These are phyloP conservation scores for Poa pratensis DNA, from an alignment of 176 grass and related monocot species.

Conservation along the genomic window DNA sequence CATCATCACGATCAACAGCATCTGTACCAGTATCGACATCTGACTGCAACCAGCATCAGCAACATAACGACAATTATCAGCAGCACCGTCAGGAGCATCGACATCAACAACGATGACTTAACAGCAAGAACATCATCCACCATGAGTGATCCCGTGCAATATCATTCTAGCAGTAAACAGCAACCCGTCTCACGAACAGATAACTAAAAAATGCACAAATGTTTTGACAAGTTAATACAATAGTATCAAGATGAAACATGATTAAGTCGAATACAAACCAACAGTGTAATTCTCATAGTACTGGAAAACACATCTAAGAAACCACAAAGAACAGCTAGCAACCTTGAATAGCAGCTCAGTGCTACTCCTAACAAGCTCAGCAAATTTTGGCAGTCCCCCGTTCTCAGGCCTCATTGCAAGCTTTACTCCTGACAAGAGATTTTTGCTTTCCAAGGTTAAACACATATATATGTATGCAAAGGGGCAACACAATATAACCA, in stretches of 20 bases:
- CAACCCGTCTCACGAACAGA: conserved; percentile 60
- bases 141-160: conserved; percentile 44
- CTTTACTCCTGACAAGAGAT: conserved; percentile 45
- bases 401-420: conserved; percentile 20
- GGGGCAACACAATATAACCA: neutral
- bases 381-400: conserved; percentile 23
- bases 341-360: conserved; percentile 52
- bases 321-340: conserved; percentile 48
- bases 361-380: conserved; percentile 27
- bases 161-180: conserved; percentile 56
- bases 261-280: conserved; percentile 42
- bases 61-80: conserved; percentile 45
- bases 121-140: conserved; percentile 62
- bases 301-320: conserved; percentile 45
- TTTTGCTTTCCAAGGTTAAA: conserved; percentile 28
- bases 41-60: conserved; percentile 33
- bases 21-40: conserved; percentile 2
- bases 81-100: conserved; percentile 41
- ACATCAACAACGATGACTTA: conserved; percentile 56
- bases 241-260: conserved; percentile 23
- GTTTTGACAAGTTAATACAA: conserved; percentile 57
- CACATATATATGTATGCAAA: conserved; percentile 2
- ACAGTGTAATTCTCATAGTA: conserved; percentile 34
- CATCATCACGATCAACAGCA: conserved; percentile 24
- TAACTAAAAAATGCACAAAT: conserved; percentile 71